Percentiles rank a stretch among this genome's conserved stretches.
These are phyloP conservation scores for Syncephalastrum racemosum DNA, from an alignment of 371 early-diverging fungal genomes.

Conservation along the genomic window DNA sequence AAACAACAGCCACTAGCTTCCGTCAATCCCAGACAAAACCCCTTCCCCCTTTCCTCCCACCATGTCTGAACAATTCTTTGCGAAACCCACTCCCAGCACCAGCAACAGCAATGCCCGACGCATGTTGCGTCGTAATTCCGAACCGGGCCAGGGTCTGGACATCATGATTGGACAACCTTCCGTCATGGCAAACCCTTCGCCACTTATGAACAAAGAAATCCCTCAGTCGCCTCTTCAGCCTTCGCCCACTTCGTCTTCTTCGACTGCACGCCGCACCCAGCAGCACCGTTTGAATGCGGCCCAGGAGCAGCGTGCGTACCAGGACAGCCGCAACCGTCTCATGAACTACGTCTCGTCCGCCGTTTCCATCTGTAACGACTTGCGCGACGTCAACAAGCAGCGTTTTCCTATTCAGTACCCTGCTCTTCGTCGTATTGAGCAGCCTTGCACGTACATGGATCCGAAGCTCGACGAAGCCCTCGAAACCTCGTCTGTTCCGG, in stretches of 20 bases:
- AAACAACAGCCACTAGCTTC: no score
- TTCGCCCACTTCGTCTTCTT: constrained; percentile 22
- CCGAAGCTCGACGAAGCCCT: constrained; percentile 21
- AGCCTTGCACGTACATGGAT: constrained; percentile 39
- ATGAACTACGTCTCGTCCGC: constrained; percentile 60
- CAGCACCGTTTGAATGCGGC: constrained; percentile 48
- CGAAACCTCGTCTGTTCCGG: constrained; percentile 39
- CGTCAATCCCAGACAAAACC: no score
- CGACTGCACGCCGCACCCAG: constrained; percentile 30
- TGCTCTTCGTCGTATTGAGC: constrained; percentile 25
- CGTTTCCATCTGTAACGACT: constrained; percentile 56
- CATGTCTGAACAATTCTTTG: no score
- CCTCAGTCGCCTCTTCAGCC: constrained; percentile 18
- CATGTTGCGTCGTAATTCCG: no score
- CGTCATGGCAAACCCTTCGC: no score
- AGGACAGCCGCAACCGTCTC: constrained; percentile 71
- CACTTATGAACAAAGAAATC: no score
- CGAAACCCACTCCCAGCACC: no score
- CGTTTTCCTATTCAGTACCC: constrained; percentile 72
- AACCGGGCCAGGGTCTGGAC: no score
- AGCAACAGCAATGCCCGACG: no score
- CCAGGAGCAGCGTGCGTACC: constrained; percentile 66
- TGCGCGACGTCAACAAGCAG: constrained; percentile 63
- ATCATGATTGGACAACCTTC: no score
- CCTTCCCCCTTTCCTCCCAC: no score